phyloP scores from a whole-genome alignment of 805 yeast genomes.

The Ogataea henricii region DNA sequence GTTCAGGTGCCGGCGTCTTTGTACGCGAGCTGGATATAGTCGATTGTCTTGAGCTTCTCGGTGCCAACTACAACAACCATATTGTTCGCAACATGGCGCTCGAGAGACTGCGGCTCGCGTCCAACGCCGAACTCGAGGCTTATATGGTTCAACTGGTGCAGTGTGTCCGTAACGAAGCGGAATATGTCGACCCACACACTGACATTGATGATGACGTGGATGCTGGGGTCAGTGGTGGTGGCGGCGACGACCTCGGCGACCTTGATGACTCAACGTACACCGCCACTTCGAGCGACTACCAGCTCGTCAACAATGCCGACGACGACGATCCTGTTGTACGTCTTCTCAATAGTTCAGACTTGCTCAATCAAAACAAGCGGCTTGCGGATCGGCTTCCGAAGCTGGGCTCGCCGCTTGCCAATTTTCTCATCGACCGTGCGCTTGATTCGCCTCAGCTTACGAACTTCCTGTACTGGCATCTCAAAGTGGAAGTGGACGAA shows the following conservation, averaged over 20 bases:
- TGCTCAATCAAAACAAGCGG: slow-evolving; percentile 19
- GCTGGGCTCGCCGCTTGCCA: slow-evolving; percentile 61
- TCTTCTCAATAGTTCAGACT: slow-evolving; percentile 27
- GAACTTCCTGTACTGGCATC: slow-evolving; percentile 87
- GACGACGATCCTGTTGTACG: slow-evolving; percentile 29
- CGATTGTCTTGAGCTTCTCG: slow-evolving; percentile 68
- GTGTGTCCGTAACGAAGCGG: slow-evolving; percentile 77
- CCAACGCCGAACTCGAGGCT: slow-evolving; percentile 76
- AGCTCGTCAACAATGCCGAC: slow-evolving; percentile 31
- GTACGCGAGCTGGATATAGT: slow-evolving; percentile 37
- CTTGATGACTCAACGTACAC: slow-evolving; percentile 30
- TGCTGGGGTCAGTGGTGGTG: neutral
- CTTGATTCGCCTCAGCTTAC: slow-evolving; percentile 67
- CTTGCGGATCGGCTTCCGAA: slow-evolving; percentile 24
- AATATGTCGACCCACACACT: slow-evolving; percentile 26
- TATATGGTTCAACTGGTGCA: slow-evolving; percentile 89
- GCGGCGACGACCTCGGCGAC: slow-evolving; percentile 20
- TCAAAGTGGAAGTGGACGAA: slow-evolving; percentile 85
- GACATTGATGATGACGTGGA: slow-evolving; percentile 24
- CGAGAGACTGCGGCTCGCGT: slow-evolving; percentile 73
- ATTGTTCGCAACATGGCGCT: slow-evolving; percentile 87
- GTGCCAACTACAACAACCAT: slow-evolving; percentile 72
- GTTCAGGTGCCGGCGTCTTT: slow-evolving; percentile 25
- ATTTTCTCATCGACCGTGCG: slow-evolving; percentile 74
- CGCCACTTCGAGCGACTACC: slow-evolving; percentile 36